Percentiles rank a stretch among this genome's conserved stretches.
phyloP scores from a whole-genome alignment of 441 rosid genomes.

The Erodium moschatum region DNA sequence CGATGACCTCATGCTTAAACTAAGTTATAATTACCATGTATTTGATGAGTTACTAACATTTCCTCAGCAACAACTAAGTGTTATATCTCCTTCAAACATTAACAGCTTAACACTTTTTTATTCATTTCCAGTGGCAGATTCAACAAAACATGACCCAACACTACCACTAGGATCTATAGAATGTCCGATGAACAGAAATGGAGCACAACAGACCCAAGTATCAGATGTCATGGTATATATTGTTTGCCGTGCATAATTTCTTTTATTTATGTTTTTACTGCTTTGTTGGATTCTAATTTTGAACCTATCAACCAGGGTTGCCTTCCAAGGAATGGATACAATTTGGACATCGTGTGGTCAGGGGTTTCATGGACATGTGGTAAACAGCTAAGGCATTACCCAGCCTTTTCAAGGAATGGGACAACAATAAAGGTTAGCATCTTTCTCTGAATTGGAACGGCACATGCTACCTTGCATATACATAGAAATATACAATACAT shows the following conservation, averaged over 20 bases:
- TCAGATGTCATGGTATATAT: constrained; percentile 27
- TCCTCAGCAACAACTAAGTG: neutral
- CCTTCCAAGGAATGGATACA: constrained; percentile 44
- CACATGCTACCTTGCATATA: neutral
- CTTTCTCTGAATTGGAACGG: constrained; percentile 10
- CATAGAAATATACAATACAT: neutral
- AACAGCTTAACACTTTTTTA: neutral
- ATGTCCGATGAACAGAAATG: constrained; percentile 34
- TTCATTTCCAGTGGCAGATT: constrained; percentile 38
- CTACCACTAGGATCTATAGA: constrained; percentile 43
- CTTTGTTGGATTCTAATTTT: constrained; percentile 15
- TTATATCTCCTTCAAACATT: neutral
- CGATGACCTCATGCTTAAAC: too few relatives aligned
- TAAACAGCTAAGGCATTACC: constrained; percentile 88
- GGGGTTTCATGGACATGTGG: constrained; percentile 80
- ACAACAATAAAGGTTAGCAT: constrained; percentile 67
- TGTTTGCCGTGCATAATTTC: neutral
- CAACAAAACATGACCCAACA: constrained; percentile 38
- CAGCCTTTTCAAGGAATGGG: constrained; percentile 73
- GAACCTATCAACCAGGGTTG: constrained; percentile 36
- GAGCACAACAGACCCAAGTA: constrained; percentile 39
- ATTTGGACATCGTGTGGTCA: constrained; percentile 74
- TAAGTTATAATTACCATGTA: too few relatives aligned
- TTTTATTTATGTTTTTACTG: constrained; percentile 12
- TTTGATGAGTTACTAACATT: neutral